These are phyloP conservation scores for Dactylella cylindrospora DNA, from an alignment of 2,329 filamentous ascomycete genomes.

Conservation along the genomic window DNA sequence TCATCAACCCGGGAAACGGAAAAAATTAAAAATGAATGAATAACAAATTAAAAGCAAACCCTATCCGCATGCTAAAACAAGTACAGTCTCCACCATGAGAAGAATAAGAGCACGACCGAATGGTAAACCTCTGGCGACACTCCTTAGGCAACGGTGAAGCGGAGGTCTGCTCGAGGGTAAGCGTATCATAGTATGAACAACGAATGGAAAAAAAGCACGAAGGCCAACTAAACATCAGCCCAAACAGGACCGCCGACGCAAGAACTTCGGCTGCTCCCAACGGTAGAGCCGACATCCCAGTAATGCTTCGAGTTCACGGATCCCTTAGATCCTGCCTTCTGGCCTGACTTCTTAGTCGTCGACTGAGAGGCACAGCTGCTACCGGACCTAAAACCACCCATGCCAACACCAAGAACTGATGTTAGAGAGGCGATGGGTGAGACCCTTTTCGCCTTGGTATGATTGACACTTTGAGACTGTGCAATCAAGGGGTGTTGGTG, in stretches of 20 bases:
- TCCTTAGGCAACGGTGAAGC: too few relatives aligned
- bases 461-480: slow-evolving; percentile 50
- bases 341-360: slow-evolving; percentile 68
- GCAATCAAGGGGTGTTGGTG: slow-evolving; percentile 52
- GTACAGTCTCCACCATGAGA: slow-evolving; percentile 6
- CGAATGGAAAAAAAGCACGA: not conserved
- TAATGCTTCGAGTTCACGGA: slow-evolving; percentile 42
- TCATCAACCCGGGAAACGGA: too few relatives aligned
- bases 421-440: slow-evolving; percentile 48
- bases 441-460: slow-evolving; percentile 55
- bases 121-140: too few relatives aligned
- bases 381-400: slow-evolving; percentile 52
- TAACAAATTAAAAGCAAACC: too few relatives aligned
- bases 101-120: not conserved
- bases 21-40: too few relatives aligned
- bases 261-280: slow-evolving; percentile 47
- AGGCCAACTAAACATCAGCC: slow-evolving; percentile 46
- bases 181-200: slow-evolving; percentile 1
- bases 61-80: slow-evolving; percentile 23
- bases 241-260: slow-evolving; percentile 47
- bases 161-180: too few relatives aligned
- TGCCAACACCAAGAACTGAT: slow-evolving; percentile 35
- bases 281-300: slow-evolving; percentile 48
- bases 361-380: slow-evolving; percentile 83
- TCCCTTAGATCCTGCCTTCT: slow-evolving; percentile 54